phyloP scores from a whole-genome alignment of 2,329 filamentous ascomycete species.

The Madurella fahalii region DNA sequence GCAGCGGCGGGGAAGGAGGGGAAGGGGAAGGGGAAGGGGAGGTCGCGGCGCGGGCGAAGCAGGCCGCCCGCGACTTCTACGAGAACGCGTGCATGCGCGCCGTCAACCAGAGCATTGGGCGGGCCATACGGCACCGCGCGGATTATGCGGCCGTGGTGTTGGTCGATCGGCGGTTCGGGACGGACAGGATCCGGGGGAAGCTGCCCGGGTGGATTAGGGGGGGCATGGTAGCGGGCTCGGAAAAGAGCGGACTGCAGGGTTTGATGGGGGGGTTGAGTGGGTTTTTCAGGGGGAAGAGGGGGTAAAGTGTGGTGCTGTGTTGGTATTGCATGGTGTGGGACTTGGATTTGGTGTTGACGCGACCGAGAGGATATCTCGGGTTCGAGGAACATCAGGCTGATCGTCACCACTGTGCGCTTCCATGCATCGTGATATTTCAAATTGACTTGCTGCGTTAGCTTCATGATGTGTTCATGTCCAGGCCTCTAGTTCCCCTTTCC shows the following conservation, averaged over 20 bases:
- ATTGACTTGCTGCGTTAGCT: too few species aligned
- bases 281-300: slow-evolving; percentile 56
- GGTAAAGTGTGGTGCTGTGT: not conserved
- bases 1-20: too few species aligned
- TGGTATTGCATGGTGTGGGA: too few species aligned
- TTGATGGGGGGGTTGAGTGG: slow-evolving; percentile 54
- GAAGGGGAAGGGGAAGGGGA: too few species aligned
- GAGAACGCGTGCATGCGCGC: slow-evolving; percentile 95
- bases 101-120: slow-evolving; percentile 93
- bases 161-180: slow-evolving; percentile 75
- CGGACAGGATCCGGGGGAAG: slow-evolving; percentile 68
- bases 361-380: too few species aligned
- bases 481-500: too few species aligned
- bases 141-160: slow-evolving; percentile 92
- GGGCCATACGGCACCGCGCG: slow-evolving; percentile 79
- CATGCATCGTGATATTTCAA: too few species aligned
- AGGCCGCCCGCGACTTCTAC: slow-evolving; percentile 72
- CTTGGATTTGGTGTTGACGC: too few species aligned
- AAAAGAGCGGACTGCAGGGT: slow-evolving; percentile 49
- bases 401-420: too few species aligned
- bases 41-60: slow-evolving; percentile 42
- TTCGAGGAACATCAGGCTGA: too few species aligned
- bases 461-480: too few species aligned
- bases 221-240: slow-evolving; percentile 54
- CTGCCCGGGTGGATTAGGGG: slow-evolving; percentile 84